Conservation (phyloP, 78 protist genomes). For the Acrasis kona region DNA sequence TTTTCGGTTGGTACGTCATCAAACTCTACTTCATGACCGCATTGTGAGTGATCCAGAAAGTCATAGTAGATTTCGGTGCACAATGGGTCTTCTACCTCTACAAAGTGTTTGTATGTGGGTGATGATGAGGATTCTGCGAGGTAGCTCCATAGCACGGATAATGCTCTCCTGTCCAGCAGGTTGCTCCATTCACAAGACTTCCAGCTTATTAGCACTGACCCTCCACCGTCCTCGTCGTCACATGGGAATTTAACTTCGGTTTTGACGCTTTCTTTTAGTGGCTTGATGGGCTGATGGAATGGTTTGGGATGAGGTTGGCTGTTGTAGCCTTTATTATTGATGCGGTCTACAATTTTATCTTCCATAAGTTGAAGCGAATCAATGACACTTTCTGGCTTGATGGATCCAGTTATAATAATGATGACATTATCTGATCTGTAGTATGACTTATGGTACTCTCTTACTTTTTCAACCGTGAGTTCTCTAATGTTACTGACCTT, state of each 20-base stretch:
- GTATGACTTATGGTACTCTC: constrained; percentile 31
- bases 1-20: neutral
- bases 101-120: constrained; percentile 8
- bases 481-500: constrained; percentile 13
- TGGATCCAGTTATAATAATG: constrained; percentile 27
- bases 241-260: neutral
- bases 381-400: constrained; percentile 1
- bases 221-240: neutral
- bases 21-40: neutral
- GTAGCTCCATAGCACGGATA: constrained; percentile 14
- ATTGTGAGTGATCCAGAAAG: neutral
- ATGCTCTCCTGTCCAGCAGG: neutral
- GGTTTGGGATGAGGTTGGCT: neutral
- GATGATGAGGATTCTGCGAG: constrained; percentile 32
- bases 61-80: neutral
- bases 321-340: neutral
- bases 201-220: neutral
- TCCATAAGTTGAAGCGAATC: constrained; percentile 1
- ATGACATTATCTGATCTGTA: constrained; percentile 50
- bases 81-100: constrained; percentile 21
- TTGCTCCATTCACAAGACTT: neutral
- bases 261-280: neutral
- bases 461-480: constrained; percentile 8
- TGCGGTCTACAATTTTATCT: neutral
- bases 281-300: neutral